Evolutionary conservation across 2,329 filamentous ascomycete genomes (phyloP), one percentile per base, ranked within the genome.

Genomic region (Balansia obtecta): DNA sequence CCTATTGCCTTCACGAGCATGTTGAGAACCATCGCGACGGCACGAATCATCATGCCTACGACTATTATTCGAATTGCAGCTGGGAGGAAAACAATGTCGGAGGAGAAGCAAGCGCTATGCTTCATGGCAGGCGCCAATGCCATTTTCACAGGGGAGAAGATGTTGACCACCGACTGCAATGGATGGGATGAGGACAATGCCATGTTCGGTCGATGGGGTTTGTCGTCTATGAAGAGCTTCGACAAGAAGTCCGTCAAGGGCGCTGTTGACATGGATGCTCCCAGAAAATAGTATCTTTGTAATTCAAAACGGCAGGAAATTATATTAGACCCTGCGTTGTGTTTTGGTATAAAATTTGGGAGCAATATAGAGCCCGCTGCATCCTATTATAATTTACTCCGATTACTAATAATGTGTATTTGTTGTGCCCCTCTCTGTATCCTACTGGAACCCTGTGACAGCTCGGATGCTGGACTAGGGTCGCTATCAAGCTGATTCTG

Each of bases 101-200:
- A 95, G 69, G 88, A 93, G 68, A 85, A 95, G 71, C 89, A 95
- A 69, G 83, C 88, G 13, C 65, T 91, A 56, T 95, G 88, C 67
- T 95, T 95, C 70, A 83, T 87, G 78, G 88, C 88, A 0, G 89
- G 89, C 13, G 89, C 89, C 1, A 95, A 95, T 60, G 89, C 89
- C n/a, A 85, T 95, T 34, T 95, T 95, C 63, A 95, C 89, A 0
- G 89, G 89, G 9, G 89, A 95, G 71, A 95, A 91, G 75, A 95
- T 95, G 89, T 66, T 95, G 68, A 95, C 89, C 4, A 95, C 89
- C 0, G 86, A 89, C 51, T 94, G 88, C 64, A 90, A 88, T 58
- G 87, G 88, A 32, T 95, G 87, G 86, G 88, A 93, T 55, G 86
- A 94, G 67, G 89, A 95, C 61, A 82, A 79, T 55, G 81, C 72